Percentiles rank a stretch among this genome's conserved stretches.
Evolutionary conservation across 495 filamentous ascomycete genomes (phyloP).

Genomic region (Daldinia childiae): DNA sequence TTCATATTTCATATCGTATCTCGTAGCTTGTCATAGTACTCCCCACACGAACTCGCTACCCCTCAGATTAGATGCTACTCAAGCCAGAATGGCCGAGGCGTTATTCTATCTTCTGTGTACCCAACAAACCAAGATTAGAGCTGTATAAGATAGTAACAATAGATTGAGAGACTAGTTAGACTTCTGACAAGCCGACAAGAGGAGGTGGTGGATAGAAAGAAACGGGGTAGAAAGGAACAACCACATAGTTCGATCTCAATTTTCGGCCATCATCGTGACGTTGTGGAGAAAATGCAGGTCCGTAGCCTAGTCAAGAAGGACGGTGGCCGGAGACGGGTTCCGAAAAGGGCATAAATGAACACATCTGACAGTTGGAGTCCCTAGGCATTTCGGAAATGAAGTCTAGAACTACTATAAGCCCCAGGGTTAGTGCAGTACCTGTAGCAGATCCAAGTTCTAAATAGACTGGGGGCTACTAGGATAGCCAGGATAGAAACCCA

Average conservation of each 20-base stretch:
- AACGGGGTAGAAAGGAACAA: conserved; percentile 21
- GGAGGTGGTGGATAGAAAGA: conserved; percentile 7
- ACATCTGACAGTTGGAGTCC: conserved; percentile 14
- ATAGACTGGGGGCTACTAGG: background rate
- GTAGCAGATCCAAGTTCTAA: conserved; percentile 23
- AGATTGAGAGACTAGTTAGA: conserved; percentile 8
- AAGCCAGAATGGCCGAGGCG: conserved; percentile 12
- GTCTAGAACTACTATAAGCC: conserved; percentile 35
- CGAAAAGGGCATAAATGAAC: conserved; percentile 29
- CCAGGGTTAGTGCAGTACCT: conserved; percentile 23
- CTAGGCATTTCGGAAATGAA: conserved; percentile 32
- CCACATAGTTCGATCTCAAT: conserved; percentile 12
- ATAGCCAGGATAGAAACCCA: conserved; percentile 16
- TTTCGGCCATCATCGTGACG: conserved; percentile 39
- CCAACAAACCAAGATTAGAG: conserved; percentile 2
- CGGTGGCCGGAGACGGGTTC: conserved; percentile 36
- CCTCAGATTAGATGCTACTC: conserved; percentile 22
- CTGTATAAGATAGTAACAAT: background rate
- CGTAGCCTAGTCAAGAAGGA: conserved; percentile 22
- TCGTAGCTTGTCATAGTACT: background rate
- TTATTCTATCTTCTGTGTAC: conserved; percentile 7
- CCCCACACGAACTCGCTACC: conserved; percentile 14
- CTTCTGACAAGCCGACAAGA: conserved; percentile 12
- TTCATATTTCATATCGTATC: conserved; percentile 1
- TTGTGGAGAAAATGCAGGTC: conserved; percentile 33